A percentile compares a stretch with the other conserved stretches of the same genome.
These are phyloP conservation scores for Alternaria incomplexa DNA, from an alignment of 2,329 filamentous ascomycete species.

Conservation along the genomic window DNA sequence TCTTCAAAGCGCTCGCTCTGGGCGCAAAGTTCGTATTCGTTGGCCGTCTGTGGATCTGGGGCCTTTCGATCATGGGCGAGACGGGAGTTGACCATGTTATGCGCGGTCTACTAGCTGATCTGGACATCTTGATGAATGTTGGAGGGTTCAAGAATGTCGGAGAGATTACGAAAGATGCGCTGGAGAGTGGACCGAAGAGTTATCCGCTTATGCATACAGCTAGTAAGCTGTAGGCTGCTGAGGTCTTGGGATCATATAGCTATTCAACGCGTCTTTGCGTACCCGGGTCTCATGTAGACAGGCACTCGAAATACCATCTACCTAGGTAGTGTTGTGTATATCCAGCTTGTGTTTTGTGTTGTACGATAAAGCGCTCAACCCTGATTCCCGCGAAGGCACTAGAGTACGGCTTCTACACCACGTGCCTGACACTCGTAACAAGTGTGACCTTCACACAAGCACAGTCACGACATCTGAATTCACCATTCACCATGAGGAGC, in stretches of 20 bases:
- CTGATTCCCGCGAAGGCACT: fast-evolving
- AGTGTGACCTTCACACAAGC: not conserved
- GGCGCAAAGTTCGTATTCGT: conserved; percentile 69
- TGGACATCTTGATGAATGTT: conserved; percentile 68
- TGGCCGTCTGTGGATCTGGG: conserved; percentile 67
- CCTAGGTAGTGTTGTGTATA: not conserved
- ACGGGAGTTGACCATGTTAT: conserved; percentile 67
- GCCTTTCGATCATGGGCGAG: conserved; percentile 65
- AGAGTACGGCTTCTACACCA: not conserved
- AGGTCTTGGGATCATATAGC: not conserved
- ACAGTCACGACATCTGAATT: not conserved
- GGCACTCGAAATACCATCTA: not conserved
- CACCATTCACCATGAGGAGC: not conserved
- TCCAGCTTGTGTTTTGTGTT: not conserved
- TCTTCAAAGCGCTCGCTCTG: conserved; percentile 66
- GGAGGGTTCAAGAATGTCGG: conserved; percentile 61
- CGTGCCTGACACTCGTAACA: not conserved
- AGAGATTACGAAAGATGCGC: conserved; percentile 55
- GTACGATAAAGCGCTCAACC: not conserved
- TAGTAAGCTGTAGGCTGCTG: conserved; percentile 27
- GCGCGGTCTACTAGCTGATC: conserved; percentile 65
- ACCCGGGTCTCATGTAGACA: not conserved
- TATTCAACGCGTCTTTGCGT: not conserved
- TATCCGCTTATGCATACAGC: conserved; percentile 30
- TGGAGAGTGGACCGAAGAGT: conserved; percentile 34